phyloP scores from a whole-genome alignment of 2,329 filamentous ascomycete genomes.

The Mycogone perniciosa region DNA sequence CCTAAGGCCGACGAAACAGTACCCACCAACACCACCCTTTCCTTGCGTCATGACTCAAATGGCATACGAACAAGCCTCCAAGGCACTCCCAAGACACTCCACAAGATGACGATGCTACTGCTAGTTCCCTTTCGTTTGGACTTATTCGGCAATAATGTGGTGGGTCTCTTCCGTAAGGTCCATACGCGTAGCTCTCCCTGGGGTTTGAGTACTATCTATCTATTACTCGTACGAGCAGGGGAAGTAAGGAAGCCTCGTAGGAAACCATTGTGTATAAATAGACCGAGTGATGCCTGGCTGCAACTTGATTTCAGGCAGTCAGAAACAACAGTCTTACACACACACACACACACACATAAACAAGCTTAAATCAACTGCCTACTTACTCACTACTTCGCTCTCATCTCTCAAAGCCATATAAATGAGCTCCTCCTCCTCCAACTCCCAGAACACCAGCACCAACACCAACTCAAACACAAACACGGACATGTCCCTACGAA shows the following conservation, averaged over 20 bases:
- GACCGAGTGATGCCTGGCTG: conserved; percentile 8
- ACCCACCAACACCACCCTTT: too few species aligned
- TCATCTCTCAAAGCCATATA: background rate
- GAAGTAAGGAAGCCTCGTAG: background rate
- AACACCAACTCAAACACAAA: background rate
- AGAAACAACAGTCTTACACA: background rate
- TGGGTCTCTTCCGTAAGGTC: too few species aligned
- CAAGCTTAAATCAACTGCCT: background rate
- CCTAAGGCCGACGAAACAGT: too few species aligned
- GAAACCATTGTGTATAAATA: conserved; percentile 7
- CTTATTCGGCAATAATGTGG: too few species aligned
- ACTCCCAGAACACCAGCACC: too few species aligned
- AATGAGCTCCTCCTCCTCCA: background rate
- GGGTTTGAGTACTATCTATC: too few species aligned
- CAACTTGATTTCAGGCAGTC: conserved; percentile 6
- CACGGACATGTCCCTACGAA: conserved; percentile 7
- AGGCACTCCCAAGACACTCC: too few species aligned
- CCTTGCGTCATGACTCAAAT: too few species aligned
- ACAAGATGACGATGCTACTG: too few species aligned
- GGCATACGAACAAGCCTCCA: too few species aligned
- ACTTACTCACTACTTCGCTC: background rate
- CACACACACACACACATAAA: background rate
- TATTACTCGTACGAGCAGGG: background rate
- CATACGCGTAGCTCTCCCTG: background rate
- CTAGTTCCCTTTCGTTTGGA: too few species aligned